Percentiles rank a stretch among this genome's conserved stretches.
These are phyloP conservation scores for Oropetium thomaeum DNA, from an alignment of 176 grass and related monocot genomes.

Conservation along the genomic window DNA sequence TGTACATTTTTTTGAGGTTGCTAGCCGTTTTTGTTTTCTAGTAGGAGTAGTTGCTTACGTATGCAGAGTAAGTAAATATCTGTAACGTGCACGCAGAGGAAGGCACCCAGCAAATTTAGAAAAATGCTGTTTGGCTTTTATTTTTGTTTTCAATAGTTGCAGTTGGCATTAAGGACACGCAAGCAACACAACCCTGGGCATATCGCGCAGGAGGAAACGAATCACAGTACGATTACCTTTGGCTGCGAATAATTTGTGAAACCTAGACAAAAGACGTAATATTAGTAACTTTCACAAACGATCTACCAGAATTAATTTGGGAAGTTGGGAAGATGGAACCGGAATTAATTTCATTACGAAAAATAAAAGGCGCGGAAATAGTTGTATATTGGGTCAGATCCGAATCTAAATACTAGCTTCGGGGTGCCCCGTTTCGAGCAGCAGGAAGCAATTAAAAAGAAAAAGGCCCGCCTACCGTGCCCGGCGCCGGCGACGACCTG, in stretches of 20 bases:
- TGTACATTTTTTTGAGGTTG: background rate
- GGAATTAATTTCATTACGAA: background rate
- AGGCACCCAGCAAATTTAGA: background rate
- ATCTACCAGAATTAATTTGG: background rate
- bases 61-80: background rate
- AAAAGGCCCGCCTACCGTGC: too few species aligned
- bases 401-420: background rate
- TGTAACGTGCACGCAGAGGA: background rate
- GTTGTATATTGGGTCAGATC: background rate
- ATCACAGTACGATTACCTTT: background rate
- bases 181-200: background rate
- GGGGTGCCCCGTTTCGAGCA: background rate
- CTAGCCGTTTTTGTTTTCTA: background rate
- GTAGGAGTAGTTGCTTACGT: background rate
- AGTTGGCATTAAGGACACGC: background rate
- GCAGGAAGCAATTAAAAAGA: too few species aligned
- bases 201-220: background rate
- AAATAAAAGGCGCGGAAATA: background rate
- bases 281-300: background rate
- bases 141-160: background rate
- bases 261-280: background rate
- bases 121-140: background rate
- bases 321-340: background rate
- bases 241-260: background rate
- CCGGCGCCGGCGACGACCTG: background rate